phyloP scores from a whole-genome alignment of 352 stramenopile genomes.

The Pythium rishiriense region DNA sequence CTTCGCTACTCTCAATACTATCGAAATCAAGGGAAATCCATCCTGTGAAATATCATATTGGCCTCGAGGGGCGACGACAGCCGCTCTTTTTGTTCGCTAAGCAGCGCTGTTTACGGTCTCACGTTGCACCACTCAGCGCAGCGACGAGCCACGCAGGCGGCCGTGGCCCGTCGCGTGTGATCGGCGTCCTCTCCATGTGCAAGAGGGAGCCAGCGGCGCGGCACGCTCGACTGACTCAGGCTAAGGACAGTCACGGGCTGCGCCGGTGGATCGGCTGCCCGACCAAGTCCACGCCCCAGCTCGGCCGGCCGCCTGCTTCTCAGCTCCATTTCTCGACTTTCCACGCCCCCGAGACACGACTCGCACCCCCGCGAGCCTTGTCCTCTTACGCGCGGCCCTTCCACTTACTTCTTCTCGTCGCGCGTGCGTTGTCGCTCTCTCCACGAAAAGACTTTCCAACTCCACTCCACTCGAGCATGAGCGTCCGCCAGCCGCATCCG shows the following conservation, averaged over 20 bases:
- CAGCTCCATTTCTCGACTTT: background rate
- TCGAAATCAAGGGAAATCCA: background rate
- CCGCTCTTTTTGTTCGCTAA: background rate
- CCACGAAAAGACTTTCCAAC: background rate
- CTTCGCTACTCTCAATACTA: background rate
- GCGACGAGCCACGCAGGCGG: background rate
- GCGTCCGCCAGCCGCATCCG: background rate
- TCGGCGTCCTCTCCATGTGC: background rate
- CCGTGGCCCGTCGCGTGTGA: background rate
- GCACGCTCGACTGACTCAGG: too few relatives aligned
- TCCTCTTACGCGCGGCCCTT: background rate
- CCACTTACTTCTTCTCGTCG: background rate
- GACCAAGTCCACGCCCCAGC: too few relatives aligned
- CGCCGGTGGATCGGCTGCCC: too few relatives aligned
- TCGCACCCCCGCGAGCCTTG: background rate
- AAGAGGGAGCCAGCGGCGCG: background rate
- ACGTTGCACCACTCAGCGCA: background rate
- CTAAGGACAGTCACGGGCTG: too few relatives aligned
- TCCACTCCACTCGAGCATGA: too few relatives aligned
- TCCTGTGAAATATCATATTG: background rate
- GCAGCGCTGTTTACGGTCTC: background rate
- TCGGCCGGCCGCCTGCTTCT: background rate
- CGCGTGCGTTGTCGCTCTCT: too few relatives aligned
- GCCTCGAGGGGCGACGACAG: background rate
- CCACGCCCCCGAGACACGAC: background rate